These are phyloP conservation scores for Aspergillus costaricaensis DNA, from an alignment of 2,329 filamentous ascomycete genomes.

Conservation along the genomic window DNA sequence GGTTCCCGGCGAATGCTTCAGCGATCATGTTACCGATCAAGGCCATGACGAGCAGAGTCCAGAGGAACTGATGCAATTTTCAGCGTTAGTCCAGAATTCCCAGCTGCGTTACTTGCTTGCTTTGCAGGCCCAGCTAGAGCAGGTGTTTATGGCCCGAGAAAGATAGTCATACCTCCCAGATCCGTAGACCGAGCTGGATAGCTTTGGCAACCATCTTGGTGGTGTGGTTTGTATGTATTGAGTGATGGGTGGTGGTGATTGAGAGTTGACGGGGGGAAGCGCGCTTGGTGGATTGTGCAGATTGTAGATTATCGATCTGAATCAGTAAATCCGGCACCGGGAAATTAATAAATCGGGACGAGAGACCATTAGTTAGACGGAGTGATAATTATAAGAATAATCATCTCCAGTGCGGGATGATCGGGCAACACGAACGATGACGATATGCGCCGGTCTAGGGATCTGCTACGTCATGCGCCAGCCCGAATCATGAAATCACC, in stretches of 20 bases:
- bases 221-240: not conserved
- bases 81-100: not conserved
- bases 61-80: constrained; percentile 54
- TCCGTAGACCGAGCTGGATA: constrained; percentile 34
- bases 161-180: constrained; percentile 33
- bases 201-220: constrained; percentile 29
- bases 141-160: not conserved
- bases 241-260: not conserved
- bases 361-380: constrained; percentile 1
- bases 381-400: constrained; percentile 23
- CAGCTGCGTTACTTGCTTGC: not conserved
- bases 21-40: constrained; percentile 65
- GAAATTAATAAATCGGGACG: constrained; percentile 2
- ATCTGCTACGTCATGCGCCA: constrained; percentile 37
- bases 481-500: constrained; percentile 30
- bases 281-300: not conserved
- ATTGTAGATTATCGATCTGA: constrained; percentile 3
- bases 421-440: constrained; percentile 33
- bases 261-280: not conserved
- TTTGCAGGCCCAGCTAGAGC: not conserved
- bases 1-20: constrained; percentile 54
- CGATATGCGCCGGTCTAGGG: constrained; percentile 25
- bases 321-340: constrained; percentile 5
- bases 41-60: constrained; percentile 61
- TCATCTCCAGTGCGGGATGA: constrained; percentile 26